Conservation (phyloP, 106 monocot species). For the Dactylorhiza incarnata region DNA sequence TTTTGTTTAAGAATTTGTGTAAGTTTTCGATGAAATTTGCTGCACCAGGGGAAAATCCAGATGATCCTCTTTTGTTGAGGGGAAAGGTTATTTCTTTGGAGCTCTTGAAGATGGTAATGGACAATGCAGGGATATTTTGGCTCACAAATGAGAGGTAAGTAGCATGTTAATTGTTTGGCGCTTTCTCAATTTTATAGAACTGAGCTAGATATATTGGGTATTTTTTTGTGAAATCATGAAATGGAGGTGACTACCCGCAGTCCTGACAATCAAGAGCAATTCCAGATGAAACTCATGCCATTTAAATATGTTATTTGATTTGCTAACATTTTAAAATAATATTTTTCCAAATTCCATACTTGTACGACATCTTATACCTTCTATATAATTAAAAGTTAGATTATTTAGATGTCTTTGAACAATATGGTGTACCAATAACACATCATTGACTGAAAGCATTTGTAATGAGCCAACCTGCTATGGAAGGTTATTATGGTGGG, state of each 20-base stretch:
- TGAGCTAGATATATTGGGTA: neutral
- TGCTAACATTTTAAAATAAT: no score
- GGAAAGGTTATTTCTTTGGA: slow-evolving; percentile 91
- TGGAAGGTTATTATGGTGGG: no score
- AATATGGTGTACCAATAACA: no score
- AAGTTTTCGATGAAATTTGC: slow-evolving; percentile 96
- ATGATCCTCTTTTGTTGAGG: slow-evolving; percentile 77
- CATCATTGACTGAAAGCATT: no score
- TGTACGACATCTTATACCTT: no score
- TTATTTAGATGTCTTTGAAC: no score
- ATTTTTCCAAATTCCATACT: no score
- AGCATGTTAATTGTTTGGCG: neutral
- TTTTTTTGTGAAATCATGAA: neutral
- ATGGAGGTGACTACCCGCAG: neutral
- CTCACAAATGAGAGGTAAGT: slow-evolving; percentile 70
- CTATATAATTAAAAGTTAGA: no score
- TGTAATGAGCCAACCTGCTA: no score
- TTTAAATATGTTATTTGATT: no score
- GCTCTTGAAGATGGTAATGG: slow-evolving; percentile 81
- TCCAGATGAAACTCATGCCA: neutral
- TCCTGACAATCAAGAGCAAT: neutral
- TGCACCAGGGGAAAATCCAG: slow-evolving; percentile 48
- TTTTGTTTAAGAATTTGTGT: slow-evolving; percentile 84
- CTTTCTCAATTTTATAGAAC: neutral
- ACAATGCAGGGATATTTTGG: slow-evolving; percentile 89